Base-by-base conservation (phyloP, 2,329 filamentous ascomycete species). In the Stagonosporopsis rhizophila region DNA sequence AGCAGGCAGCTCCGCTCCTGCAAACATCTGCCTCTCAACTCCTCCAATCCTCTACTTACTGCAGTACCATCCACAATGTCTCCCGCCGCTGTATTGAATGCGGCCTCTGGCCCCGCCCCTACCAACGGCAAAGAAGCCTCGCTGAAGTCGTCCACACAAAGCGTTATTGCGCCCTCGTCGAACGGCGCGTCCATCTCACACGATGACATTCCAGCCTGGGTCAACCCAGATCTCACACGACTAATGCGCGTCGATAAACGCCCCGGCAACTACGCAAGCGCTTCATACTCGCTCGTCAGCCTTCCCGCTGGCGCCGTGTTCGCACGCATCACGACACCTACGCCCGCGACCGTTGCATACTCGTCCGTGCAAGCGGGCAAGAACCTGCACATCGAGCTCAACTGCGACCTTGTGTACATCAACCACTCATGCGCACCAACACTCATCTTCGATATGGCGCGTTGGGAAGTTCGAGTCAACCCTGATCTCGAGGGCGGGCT, bases 361-460 rank as follows among this genome's bases (percentile, higher is more conserved):
- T 79, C 78, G 2, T 81, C 79, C 3, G 83, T 86, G 2, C 83
- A 86, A 62, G 80, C 79, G 1, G 78, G 77, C 1, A 69, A 69
- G 20, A 75, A 77, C 51, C 74, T 77, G 0, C 83, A 86, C 69
- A 82, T 85, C 62, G 83, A 85, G 62, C 77, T 85, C 5, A 84
- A 85, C 71, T 81, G 78, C 56, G 83, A 84, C 61, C 74, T 86
- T 11, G 79, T 85, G 22, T 86, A 79, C 71, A 79, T 82, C 74
- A 86, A 86, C 72, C 83, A 86, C 71, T 82, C 79, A 2, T 86
- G 82, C 69, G 70, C 67, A 11, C 84, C 84, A 0, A 79, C 78
- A 3, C 60, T 86, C 14, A 77, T 83, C 47, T 84, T 86, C 62
- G 82, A 85, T 63, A 83, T 84, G 76, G 52, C 53, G 39, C 52